A percentile compares a stretch with the other conserved stretches of the same genome.
phyloP scores from a whole-genome alignment of 306 rosid species.

The Gastrolobium bilobum region DNA sequence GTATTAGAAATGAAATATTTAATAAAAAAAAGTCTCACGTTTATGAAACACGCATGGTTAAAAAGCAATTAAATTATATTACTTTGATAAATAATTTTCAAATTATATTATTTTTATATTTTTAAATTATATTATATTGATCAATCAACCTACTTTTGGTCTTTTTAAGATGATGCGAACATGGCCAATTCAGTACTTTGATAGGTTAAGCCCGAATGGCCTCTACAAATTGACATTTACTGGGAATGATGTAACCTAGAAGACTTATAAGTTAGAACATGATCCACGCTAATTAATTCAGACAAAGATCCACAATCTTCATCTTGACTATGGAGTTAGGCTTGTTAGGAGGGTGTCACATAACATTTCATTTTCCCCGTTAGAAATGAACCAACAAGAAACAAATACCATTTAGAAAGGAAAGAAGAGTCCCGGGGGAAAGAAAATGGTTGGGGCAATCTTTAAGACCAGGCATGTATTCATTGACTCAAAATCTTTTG shows the following conservation, averaged over 20 bases:
- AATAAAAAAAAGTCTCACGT: no score
- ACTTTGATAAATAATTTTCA: no score
- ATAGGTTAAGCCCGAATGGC: conserved; percentile 12
- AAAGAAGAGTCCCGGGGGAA: conserved; percentile 14
- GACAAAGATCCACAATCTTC: conserved; percentile 13
- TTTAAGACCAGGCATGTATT: neutral
- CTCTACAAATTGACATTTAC: conserved; percentile 2
- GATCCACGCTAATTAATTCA: conserved; percentile 20
- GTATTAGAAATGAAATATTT: no score
- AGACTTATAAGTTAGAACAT: conserved; percentile 12
- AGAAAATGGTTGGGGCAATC: neutral
- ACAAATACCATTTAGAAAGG: conserved; percentile 7
- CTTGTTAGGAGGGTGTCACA: conserved; percentile 41
- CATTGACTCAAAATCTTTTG: neutral
- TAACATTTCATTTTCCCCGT: neutral
- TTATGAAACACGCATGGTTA: no score
- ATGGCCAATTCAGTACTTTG: neutral
- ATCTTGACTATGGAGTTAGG: conserved; percentile 34
- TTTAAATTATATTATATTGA: no score
- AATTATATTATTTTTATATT: no score
- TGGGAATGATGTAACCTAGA: neutral
- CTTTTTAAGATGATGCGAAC: conserved; percentile 6
- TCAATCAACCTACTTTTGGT: neutral
- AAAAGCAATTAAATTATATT: no score
- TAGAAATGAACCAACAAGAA: conserved; percentile 9